Base-by-base conservation (phyloP, 805 yeast species). In the Maudiozyma bulderi region DNA sequence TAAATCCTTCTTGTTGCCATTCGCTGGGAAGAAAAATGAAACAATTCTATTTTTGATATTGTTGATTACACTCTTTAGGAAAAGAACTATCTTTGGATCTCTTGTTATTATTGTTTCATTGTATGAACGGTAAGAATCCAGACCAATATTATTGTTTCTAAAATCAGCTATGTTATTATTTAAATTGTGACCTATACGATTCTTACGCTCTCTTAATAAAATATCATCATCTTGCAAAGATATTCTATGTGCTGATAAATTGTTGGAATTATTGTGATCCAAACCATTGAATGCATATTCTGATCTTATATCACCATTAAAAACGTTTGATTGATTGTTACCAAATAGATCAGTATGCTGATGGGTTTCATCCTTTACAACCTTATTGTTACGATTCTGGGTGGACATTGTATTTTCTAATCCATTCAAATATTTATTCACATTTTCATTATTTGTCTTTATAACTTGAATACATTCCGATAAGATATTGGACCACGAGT, bases 381-480 rank as follows among this genome's bases (percentile, higher is more conserved):
- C 37, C n/a, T 38, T 38, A 38, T n/a, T 10, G 15, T 38, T 38
- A 15, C 26, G 3, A 20, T 34, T 33, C 6, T 7, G 7, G 26
- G 35, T 26, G 20, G 40, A 52, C 52, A 58, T 28, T 42, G 50
- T 53, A 8, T 47, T 52, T 38, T 59, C 56, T 32, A 56, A 32
- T 5, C 53, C 48, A 10, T 50, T 49, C 45, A 64, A 49, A 47
- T 64, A 65, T 9, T 50, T 50, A 9, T 57, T 51, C 6, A 65
- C 64, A 35, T 73, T 64, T 7, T 71, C 64, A 38, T 77, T 73
- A 5, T 77, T 71, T 44, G 70, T 75, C 28, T 73, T 73, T 46
- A 84, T 74, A 6, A 80, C 74, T 46, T 71, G 64, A 8, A 80
- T 65, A 58, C 87, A 80, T 56, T 82, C 86, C 46, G 75, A 77